A percentile compares a stretch with the other conserved stretches of the same genome.
Conservation (phyloP, 257 asterid genomes). For the Sherardia arvensis region DNA sequence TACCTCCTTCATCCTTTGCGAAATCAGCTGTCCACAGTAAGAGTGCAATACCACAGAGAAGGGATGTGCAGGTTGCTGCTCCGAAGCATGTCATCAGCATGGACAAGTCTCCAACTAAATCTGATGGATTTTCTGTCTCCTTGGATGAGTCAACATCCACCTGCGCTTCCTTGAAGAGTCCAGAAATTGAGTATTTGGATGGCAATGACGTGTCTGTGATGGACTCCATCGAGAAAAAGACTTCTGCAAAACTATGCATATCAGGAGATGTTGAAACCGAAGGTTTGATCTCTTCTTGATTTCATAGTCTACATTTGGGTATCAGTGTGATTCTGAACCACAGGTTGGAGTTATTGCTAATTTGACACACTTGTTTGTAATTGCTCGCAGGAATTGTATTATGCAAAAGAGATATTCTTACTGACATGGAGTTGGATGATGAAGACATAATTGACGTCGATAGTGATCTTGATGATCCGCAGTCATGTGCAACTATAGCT, state of each 20-base stretch:
- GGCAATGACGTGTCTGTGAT: conserved; percentile 38
- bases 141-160: conserved; percentile 91
- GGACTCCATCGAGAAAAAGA: conserved; percentile 58
- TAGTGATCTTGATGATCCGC: conserved; percentile 64
- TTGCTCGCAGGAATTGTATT: conserved; percentile 37
- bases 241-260: conserved; percentile 51
- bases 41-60: conserved; percentile 22
- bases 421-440: conserved; percentile 29
- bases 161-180: conserved; percentile 77
- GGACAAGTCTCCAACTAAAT: conserved; percentile 36
- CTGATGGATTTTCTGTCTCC: conserved; percentile 50
- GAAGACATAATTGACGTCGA: conserved; percentile 54
- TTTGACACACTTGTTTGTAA: conserved; percentile 1
- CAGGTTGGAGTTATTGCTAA: neutral
- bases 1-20: conserved; percentile 25
- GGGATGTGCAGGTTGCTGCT: conserved; percentile 21
- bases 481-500: conserved; percentile 78
- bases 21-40: conserved; percentile 37
- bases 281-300: conserved; percentile 31
- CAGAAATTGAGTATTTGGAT: conserved; percentile 83
- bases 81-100: conserved; percentile 21
- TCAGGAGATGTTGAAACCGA: conserved; percentile 38
- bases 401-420: conserved; percentile 58
- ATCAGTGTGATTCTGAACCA: neutral
- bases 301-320: neutral